A percentile compares a stretch with the other conserved stretches of the same genome.
Evolutionary conservation across 2,329 filamentous ascomycete genomes (phyloP).

Genomic region (Microcyclosporella mali): DNA sequence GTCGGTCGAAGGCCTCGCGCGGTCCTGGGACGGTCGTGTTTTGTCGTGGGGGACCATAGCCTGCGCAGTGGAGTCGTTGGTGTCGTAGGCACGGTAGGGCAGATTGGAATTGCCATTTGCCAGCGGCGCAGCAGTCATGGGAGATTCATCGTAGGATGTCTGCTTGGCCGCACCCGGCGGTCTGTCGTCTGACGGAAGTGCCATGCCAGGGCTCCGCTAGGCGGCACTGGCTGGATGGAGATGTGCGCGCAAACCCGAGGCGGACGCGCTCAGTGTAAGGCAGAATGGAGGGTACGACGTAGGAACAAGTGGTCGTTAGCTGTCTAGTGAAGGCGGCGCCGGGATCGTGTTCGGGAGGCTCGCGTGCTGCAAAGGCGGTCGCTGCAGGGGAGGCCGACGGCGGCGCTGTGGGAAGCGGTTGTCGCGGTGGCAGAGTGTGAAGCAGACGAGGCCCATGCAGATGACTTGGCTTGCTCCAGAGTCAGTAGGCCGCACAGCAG

Average conservation of each 20-base stretch:
- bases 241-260: constrained; percentile 13
- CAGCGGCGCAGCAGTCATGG: constrained; percentile 9
- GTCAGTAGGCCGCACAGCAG: too few species aligned
- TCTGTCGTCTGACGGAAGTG: constrained; percentile 25
- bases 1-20: constrained; percentile 8
- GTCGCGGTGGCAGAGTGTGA: not conserved
- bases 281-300: not conserved
- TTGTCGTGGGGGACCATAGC: constrained; percentile 6
- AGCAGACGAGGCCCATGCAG: not conserved
- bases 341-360: not conserved
- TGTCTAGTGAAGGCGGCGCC: constrained; percentile 1
- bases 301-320: not conserved
- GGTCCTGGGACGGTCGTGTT: constrained; percentile 12
- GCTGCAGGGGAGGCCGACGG: not conserved
- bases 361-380: not conserved
- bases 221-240: constrained; percentile 9
- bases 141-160: constrained; percentile 16
- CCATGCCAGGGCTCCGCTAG: constrained; percentile 23
- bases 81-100: constrained; percentile 13
- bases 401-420: not conserved
- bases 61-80: not conserved
- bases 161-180: constrained; percentile 22
- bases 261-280: constrained; percentile 2
- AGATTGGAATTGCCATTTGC: constrained; percentile 16
- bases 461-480: too few species aligned